phyloP scores from a whole-genome alignment of 768 basidiomycete genomes.

The Psilocybe azurescens region DNA sequence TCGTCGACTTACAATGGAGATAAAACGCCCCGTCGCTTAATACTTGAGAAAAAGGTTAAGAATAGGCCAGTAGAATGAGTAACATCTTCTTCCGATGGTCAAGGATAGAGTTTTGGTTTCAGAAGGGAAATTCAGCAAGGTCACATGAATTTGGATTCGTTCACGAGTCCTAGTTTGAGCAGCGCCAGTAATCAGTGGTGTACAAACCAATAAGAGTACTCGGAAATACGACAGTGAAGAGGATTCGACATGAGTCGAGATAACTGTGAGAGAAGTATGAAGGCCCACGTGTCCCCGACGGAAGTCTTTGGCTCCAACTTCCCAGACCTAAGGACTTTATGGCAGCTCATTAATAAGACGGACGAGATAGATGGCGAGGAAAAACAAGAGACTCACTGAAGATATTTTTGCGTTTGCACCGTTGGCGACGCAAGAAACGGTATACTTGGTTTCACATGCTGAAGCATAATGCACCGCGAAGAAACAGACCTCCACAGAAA shows the following conservation, averaged over 20 bases:
- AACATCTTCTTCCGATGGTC: neutral
- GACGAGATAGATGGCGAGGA: neutral
- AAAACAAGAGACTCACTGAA: neutral
- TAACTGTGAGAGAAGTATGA: neutral
- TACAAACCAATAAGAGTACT: neutral
- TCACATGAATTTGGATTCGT: neutral
- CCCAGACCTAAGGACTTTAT: neutral
- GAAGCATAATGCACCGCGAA: no score
- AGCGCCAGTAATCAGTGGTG: neutral
- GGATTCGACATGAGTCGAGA: neutral
- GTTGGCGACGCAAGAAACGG: no score
- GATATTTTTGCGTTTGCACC: neutral
- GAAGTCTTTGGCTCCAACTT: neutral
- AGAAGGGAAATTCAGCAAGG: neutral
- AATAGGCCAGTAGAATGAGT: neutral
- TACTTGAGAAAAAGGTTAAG: neutral
- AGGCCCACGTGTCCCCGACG: neutral
- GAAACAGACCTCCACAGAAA: neutral
- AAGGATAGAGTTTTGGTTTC: neutral
- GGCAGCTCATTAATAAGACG: neutral
- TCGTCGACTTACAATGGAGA: neutral
- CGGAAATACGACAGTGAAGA: neutral
- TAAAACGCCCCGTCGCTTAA: neutral
- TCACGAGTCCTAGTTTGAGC: neutral
- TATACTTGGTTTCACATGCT: no score